phyloP scores from a whole-genome alignment of 1,284 basidiomycete genomes.

The Xerocomus nothofagi region DNA sequence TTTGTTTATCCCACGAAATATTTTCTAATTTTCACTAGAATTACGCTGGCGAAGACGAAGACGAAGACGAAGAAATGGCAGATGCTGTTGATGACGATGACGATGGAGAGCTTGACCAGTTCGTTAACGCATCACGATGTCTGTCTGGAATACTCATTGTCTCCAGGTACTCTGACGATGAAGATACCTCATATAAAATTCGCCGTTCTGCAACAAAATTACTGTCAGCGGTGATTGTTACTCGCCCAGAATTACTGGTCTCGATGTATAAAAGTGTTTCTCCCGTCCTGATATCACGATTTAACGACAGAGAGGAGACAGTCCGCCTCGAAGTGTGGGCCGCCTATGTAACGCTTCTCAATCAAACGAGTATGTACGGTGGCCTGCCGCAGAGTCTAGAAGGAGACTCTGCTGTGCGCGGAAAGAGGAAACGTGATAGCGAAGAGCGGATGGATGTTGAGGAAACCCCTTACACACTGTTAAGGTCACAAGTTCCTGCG shows the following conservation, averaged over 20 bases:
- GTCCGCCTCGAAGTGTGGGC: constrained; percentile 94
- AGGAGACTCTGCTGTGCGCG: constrained; percentile 48
- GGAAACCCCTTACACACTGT: constrained; percentile 70
- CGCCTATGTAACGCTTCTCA: constrained; percentile 80
- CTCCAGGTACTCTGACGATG: constrained; percentile 90
- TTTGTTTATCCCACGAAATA: not conserved
- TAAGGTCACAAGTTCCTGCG: constrained; percentile 73
- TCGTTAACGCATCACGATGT: constrained; percentile 1
- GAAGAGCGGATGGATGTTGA: constrained; percentile 74
- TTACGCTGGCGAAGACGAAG: constrained; percentile 77
- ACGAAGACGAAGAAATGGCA: constrained; percentile 83
- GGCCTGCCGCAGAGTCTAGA: constrained; percentile 55
- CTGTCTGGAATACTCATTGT: constrained; percentile 7
- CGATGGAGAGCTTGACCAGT: constrained; percentile 78
- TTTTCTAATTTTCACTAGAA: constrained; percentile 54
- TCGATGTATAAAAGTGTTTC: constrained; percentile 84
- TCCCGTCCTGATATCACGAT: constrained; percentile 85
- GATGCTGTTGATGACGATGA: constrained; percentile 79
- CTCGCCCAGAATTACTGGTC: constrained; percentile 82
- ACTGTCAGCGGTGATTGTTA: constrained; percentile 80
- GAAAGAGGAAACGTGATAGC: constrained; percentile 79
- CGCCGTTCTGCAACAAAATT: constrained; percentile 92
- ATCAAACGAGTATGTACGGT: constrained; percentile 80
- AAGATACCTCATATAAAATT: constrained; percentile 99
- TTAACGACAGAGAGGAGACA: constrained; percentile 94